Percentiles rank a stretch among this genome's conserved stretches.
Evolutionary conservation across 495 filamentous ascomycete genomes (phyloP).

Genomic region (Filosporella fistucella): DNA sequence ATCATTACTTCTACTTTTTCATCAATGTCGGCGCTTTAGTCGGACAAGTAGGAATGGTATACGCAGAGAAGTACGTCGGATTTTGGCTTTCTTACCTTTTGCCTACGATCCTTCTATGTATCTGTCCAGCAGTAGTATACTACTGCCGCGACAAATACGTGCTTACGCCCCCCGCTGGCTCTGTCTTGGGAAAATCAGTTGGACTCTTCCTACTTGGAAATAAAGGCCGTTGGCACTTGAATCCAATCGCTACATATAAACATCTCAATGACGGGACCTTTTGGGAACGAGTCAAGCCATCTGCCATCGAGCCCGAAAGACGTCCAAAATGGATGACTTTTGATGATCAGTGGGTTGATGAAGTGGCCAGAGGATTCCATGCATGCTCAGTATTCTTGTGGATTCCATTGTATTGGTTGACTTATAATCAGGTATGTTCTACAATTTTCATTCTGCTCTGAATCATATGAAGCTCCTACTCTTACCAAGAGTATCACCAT

Average conservation of each 20-base stretch:
- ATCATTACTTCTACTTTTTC: constrained; percentile 63
- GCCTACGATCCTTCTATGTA: constrained; percentile 52
- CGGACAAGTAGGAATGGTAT: constrained; percentile 43
- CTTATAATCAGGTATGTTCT: no score
- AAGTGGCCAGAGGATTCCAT: constrained; percentile 61
- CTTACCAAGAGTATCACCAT: no score
- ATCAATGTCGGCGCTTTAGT: constrained; percentile 59
- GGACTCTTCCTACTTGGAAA: constrained; percentile 51
- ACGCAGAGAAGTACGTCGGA: constrained; percentile 69
- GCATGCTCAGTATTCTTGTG: constrained; percentile 66
- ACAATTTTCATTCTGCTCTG: no score
- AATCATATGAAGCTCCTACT: no score
- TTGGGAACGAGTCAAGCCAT: constrained; percentile 54
- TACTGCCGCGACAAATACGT: constrained; percentile 57
- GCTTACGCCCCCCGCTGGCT: constrained; percentile 54
- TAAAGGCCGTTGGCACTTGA: constrained; percentile 59
- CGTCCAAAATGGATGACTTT: constrained; percentile 55
- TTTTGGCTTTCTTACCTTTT: constrained; percentile 69
- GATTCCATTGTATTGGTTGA: constrained; percentile 51
- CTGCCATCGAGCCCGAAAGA: constrained; percentile 29
- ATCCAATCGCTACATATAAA: constrained; percentile 44
- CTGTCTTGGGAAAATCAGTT: constrained; percentile 54
- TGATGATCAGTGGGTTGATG: constrained; percentile 70
- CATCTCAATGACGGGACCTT: constrained; percentile 48
- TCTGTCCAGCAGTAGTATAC: constrained; percentile 60